Base-by-base conservation (phyloP, 2,329 filamentous ascomycete species). In the Trichoderma koningiopsis region DNA sequence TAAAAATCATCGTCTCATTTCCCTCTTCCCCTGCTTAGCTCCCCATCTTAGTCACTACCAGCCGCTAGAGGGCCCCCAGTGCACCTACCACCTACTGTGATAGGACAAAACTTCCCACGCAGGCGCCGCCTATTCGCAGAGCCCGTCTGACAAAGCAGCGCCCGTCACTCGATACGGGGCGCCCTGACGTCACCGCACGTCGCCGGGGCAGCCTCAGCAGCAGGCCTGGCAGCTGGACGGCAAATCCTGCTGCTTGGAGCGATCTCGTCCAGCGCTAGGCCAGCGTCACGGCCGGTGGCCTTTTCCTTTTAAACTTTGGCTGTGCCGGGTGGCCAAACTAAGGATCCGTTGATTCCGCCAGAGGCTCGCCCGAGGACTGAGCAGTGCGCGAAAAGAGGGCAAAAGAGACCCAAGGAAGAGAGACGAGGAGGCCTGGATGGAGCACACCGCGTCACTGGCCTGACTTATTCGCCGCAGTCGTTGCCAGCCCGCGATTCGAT, bases 301-400 rank as follows among this genome's bases (percentile, higher is more conserved):
- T 27, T 24, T 14, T 62, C 7, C 27, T 33, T 35, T 52, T 66
- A 58, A 66, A 37, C 40, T 66, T 66, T 37, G 35, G 13, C 22
- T 56, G 29, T 59, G 35, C 57, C 35, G 57, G 35, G 35, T 59
- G 27, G 53, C 63, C 55, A 49, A 31, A 66, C 63, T 55, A 66
- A 66, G 63, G 63, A 66, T 66, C 63, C 63, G 63, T 58, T 8
- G 40, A 49, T 47, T 47, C 52, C 40, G 53, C 63, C 40, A 59
- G n/a, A 11, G 16, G 7, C 14, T 40, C 63, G 24, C 55, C 19
- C 52, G 53, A 33, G 49, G 35, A 56, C 22, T 31, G 63, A 52
- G 55, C 19, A 29, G 31, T 47, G 63, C 27, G 31, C 40, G 4
- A 19, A 7, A n/a, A 22, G 8, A 22, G 10, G n/a, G 11, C 19